These are phyloP conservation scores for Naganishia onofrii DNA, from an alignment of 768 basidiomycete genomes.

Conservation along the genomic window DNA sequence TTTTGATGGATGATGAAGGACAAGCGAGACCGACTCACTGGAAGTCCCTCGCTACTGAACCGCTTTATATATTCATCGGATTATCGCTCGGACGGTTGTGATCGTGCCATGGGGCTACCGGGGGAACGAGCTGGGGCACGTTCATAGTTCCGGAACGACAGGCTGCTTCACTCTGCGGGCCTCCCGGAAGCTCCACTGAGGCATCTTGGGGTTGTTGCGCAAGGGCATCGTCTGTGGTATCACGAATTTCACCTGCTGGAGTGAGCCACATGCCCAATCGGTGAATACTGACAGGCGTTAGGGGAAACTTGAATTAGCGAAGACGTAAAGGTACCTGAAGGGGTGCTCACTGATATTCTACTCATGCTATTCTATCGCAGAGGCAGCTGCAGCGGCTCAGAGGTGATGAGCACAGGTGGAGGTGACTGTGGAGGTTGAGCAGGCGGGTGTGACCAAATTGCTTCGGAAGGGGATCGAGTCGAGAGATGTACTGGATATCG, in stretches of 20 bases:
- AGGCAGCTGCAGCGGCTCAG: too few species aligned
- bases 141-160: not conserved
- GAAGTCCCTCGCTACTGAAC: not conserved
- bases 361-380: not conserved
- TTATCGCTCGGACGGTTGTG: not conserved
- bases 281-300: not conserved
- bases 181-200: not conserved
- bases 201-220: not conserved
- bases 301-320: not conserved
- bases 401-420: too few species aligned
- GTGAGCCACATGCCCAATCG: not conserved
- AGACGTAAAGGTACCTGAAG: not conserved
- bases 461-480: too few species aligned
- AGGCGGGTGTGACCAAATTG: too few species aligned
- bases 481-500: too few species aligned
- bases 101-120: not conserved
- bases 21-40: not conserved
- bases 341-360: not conserved
- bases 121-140: too few species aligned
- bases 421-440: too few species aligned
- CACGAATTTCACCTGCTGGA: not conserved
- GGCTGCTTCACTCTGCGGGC: not conserved
- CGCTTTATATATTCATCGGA: not conserved
- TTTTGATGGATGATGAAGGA: not conserved
- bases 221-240: not conserved